Evolutionary conservation across 2,329 filamentous ascomycete genomes (phyloP), one percentile per base, ranked within the genome.

Genomic region (Zopfia rhizophila): DNA sequence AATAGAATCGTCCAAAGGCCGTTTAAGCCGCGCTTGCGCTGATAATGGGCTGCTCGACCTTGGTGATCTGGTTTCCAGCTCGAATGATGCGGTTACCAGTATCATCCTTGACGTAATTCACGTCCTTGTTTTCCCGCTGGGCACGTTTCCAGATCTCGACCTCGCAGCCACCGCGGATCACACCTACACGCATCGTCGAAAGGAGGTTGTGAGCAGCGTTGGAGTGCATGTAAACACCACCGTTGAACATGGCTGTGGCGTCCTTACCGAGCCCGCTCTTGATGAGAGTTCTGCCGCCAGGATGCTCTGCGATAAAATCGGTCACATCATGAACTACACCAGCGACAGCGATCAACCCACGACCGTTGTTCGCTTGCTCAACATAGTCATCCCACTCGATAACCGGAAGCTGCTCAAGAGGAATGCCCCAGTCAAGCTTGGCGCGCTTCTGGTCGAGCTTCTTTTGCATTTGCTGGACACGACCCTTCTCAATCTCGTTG

Each of bases 41-140:
- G 53, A 87, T 85, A 43, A 90, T 84, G 31, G 92, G 91, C 71
- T 91, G 85, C 14, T 85, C 77, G 38, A 95, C 84, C 75, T 90
- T 91, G 60, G 92, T 97, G 48, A 90, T 83, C 77, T 97, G 92
- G 63, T 85, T 80, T 41, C 91, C 91, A 56, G 92, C 91, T 55
- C 92, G 88, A 65, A 95, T 84, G 60, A 97, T 91, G 55, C 89
- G 86, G 72, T 90, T 83, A 38, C 91, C 92, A 41, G 84, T 79
- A 12, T 86, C 88, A 69, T 96, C 92, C 70, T 90, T 91, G 71
- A 90, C 83, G 58, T 88, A 86, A 47, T 86, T 84, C 46, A 89
- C 82, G 61, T 92, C 89, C 79, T 93, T 92, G 79, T 72, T 72
- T 55, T 72, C 70, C 48, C 60, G 59, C 51, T 73, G 70, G 30